Evolutionary conservation across 2,329 filamentous ascomycete genomes (phyloP).

Genomic region (Hansfordia pulvinata): DNA sequence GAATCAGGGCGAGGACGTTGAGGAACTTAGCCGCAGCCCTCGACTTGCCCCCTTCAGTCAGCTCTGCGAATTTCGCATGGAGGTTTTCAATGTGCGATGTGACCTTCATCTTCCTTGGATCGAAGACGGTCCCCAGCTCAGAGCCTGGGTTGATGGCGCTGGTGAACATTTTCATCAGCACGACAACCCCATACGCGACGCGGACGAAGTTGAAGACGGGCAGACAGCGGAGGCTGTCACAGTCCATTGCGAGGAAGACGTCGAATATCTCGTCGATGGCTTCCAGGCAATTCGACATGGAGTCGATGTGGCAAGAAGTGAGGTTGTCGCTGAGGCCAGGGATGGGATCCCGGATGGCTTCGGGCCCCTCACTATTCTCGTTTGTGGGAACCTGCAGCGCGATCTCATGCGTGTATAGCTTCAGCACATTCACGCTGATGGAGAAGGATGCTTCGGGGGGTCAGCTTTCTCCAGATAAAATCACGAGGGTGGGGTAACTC

Average conservation of each 20-base stretch:
- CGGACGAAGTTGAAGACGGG: constrained; percentile 61
- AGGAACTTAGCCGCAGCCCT: constrained; percentile 58
- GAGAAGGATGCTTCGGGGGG: constrained; percentile 37
- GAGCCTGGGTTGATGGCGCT: constrained; percentile 49
- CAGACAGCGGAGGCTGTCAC: constrained; percentile 44
- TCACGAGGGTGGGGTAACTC: constrained; percentile 16
- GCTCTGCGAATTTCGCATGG: constrained; percentile 51
- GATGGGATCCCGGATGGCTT: constrained; percentile 27
- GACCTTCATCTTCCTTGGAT: constrained; percentile 52
- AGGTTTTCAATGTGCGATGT: constrained; percentile 55
- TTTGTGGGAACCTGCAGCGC: constrained; percentile 46
- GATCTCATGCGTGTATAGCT: constrained; percentile 65
- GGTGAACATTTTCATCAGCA: constrained; percentile 63
- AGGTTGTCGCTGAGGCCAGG: constrained; percentile 22
- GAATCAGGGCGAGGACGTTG: constrained; percentile 56
- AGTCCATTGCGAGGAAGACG: constrained; percentile 47
- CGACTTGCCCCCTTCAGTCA: constrained; percentile 49
- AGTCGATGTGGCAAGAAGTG: constrained; percentile 49
- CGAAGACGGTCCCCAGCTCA: constrained; percentile 57
- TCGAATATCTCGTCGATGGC: constrained; percentile 56
- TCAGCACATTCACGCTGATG: constrained; percentile 51
- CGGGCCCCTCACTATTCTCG: too few species aligned
- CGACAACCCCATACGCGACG: constrained; percentile 57
- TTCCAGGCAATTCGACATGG: constrained; percentile 51
- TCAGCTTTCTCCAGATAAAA: constrained; percentile 7